Base-by-base conservation (phyloP, 805 yeast species). In the Metschnikowia peoriensis region DNA sequence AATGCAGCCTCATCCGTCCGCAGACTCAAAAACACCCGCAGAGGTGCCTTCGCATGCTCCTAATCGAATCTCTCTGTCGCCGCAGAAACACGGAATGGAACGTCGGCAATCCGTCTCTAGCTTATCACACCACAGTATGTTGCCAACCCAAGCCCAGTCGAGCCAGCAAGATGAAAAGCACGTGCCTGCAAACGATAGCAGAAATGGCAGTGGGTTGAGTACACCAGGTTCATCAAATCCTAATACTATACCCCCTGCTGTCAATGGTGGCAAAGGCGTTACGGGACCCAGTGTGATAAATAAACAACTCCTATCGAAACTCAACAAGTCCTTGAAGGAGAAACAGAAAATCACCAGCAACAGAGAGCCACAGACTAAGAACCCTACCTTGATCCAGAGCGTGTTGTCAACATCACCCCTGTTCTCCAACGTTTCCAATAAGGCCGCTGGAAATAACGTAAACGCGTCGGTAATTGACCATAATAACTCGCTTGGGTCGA, bases 291-390 rank as follows among this genome's bases (percentile, higher is more conserved):
- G 59, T 29, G 61, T 59, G 12, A 57, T 66, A 53, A 65, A 66
- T 56, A 64, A 63, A 44, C 66, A 62, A 44, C 69, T 70, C 29
- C 68, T 75, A 37, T 66, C 76, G 28, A 73, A 71, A 60, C 65
- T 75, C 45, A 75, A 75, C 60, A 74, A 75, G 54, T 69, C 78
- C 4, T 54, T 75, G 28, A 73, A 72, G 54, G 78, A 75, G 38
- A 74, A 75, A 51, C 79, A 75, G 53, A 70, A 69, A 52, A 70
- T 69, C 52, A 70, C 73, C 51, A 69, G 57, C 45, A 53, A 68
- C 7, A 67, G 70, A 44, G 76, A 72, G 49, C 70, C 74, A 3
- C 72, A 66, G 41, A 68, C 73, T 12, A 71, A 71, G 49, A 70
- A 64, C 51, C 60, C 75, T 4, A 61, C 72, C 7, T 50, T 69